Evolutionary conservation across 106 monocot species (phyloP).

Genomic region (Acorus gramineus): DNA sequence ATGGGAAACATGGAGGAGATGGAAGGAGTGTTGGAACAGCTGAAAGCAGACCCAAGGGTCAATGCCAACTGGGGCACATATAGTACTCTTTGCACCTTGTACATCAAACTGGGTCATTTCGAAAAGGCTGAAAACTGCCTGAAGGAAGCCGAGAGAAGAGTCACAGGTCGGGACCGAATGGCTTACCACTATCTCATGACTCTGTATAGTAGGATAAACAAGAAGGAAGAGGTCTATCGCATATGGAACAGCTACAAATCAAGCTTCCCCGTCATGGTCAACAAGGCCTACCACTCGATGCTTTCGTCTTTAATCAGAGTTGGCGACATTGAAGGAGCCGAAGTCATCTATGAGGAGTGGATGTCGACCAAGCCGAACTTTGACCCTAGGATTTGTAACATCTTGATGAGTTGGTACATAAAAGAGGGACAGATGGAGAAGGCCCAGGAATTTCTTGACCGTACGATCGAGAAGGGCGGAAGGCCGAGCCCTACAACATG

Average conservation of each 20-base stretch:
- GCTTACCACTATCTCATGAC: conserved; percentile 70
- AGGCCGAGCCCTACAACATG: conserved; percentile 63
- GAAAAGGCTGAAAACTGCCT: conserved; percentile 68
- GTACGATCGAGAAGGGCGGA: conserved; percentile 57
- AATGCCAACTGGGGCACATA: conserved; percentile 86
- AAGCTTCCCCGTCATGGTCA: conserved; percentile 47
- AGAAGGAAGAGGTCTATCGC: conserved; percentile 70
- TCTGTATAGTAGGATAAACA: conserved; percentile 54
- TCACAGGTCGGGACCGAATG: conserved; percentile 61
- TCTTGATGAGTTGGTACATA: conserved; percentile 53
- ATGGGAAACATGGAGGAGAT: conserved; percentile 47
- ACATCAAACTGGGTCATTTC: conserved; percentile 41
- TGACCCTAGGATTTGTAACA: conserved; percentile 75
- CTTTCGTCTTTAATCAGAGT: conserved; percentile 61
- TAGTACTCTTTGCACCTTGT: conserved; percentile 74
- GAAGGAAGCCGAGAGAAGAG: conserved; percentile 65
- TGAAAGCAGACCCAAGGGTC: conserved; percentile 40
- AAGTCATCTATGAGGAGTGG: conserved; percentile 77
- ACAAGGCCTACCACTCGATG: conserved; percentile 69
- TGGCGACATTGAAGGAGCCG: conserved; percentile 53
- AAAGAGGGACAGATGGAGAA: conserved; percentile 38
- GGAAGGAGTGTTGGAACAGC: conserved; percentile 53
- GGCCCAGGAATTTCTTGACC: conserved; percentile 43
- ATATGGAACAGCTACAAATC: conserved; percentile 88
- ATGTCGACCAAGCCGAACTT: conserved; percentile 24